Conservation (phyloP, 805 yeast species). For the Brettanomyces custersianus region DNA sequence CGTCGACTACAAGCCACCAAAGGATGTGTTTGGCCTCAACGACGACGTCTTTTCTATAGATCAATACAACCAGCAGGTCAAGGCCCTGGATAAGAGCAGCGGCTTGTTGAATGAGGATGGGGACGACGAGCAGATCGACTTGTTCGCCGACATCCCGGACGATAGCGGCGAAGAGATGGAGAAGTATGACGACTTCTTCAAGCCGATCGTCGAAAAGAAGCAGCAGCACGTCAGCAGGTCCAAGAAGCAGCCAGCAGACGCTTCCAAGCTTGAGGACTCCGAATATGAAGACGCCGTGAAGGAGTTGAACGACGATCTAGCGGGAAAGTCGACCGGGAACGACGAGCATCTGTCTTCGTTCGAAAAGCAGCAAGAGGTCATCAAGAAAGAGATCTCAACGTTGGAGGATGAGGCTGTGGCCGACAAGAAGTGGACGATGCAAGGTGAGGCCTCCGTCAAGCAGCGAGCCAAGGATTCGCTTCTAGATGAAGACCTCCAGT, state of each 20-base stretch:
- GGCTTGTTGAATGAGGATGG: conserved; percentile 38
- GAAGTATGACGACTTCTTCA: conserved; percentile 62
- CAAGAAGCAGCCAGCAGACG: conserved; percentile 7
- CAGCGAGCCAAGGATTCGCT: conserved; percentile 82
- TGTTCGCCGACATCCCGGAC: conserved; percentile 44
- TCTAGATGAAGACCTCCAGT: conserved; percentile 61
- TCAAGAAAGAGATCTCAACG: conserved; percentile 68
- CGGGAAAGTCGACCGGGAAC: conserved; percentile 34
- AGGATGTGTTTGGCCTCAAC: conserved; percentile 58
- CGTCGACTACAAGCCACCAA: conserved; percentile 25
- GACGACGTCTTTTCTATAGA: conserved; percentile 82
- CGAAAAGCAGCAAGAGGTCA: conserved; percentile 71
- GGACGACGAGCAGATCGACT: conserved; percentile 41
- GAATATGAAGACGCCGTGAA: conserved; percentile 56
- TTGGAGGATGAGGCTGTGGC: conserved; percentile 84
- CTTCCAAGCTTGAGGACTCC: conserved; percentile 44
- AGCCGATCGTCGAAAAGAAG: conserved; percentile 18
- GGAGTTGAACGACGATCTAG: conserved; percentile 54
- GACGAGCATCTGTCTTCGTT: conserved; percentile 55
- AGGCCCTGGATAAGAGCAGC: conserved; percentile 24
- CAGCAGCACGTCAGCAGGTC: conserved; percentile 6
- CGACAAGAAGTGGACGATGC: conserved; percentile 88
- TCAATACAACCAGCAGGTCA: conserved; percentile 39
- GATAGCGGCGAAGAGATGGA: conserved; percentile 34
- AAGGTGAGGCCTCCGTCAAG: conserved; percentile 80